phyloP scores from a whole-genome alignment of 495 filamentous ascomycete species.

The Neurospora sp. region DNA sequence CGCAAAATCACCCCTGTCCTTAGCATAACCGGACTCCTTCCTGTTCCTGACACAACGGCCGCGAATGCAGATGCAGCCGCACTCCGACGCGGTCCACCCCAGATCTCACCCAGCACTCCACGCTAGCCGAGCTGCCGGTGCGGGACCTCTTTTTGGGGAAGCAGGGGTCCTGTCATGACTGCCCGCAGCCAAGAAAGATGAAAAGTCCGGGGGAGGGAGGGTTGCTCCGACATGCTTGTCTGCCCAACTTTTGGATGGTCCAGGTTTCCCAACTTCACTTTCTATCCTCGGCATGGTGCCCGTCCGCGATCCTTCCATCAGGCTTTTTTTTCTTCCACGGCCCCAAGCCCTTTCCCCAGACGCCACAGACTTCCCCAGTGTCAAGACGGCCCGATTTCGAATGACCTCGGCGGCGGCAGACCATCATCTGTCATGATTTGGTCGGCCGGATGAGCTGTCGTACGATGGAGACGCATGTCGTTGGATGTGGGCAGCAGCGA shows the following conservation, averaged over 20 bases:
- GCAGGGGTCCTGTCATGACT: not conserved
- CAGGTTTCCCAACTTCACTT: not conserved
- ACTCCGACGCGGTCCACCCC: not conserved
- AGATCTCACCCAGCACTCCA: not conserved
- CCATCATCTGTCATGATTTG: not conserved
- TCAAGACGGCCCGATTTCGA: not conserved
- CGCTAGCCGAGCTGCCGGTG: not conserved
- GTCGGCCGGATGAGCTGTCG: not conserved
- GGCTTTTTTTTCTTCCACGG: not conserved
- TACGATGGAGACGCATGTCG: not conserved
- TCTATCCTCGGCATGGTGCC: not conserved
- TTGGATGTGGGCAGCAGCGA: not conserved
- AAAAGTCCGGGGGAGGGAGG: not conserved
- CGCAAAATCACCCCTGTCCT: not conserved
- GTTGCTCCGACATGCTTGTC: not conserved
- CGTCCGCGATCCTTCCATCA: not conserved
- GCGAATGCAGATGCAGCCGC: not conserved
- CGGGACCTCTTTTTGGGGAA: not conserved
- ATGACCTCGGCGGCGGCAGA: not conserved
- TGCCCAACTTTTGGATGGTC: not conserved
- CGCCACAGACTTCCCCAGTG: not conserved
- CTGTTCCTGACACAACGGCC: not conserved
- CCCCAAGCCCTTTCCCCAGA: not conserved
- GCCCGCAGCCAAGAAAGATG: not conserved
- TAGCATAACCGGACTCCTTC: not conserved